Base-by-base conservation (phyloP, 768 basidiomycete species). In the Lentinula sp. region DNA sequence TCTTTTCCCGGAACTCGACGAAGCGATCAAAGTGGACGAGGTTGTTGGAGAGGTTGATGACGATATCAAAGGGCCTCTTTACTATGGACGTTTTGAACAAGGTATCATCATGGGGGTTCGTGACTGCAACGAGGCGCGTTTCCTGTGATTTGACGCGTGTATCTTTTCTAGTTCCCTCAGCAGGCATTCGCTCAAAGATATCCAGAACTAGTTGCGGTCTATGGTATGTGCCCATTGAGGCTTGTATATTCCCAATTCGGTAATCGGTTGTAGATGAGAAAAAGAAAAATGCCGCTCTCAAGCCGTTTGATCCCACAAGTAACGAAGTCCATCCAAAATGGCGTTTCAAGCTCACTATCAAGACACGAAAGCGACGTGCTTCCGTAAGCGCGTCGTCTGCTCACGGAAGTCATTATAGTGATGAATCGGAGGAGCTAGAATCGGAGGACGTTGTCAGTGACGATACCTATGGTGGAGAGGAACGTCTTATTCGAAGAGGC, bases 51-150 rank as follows among this genome's bases (percentile, higher is more conserved):
- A 89, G 68, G 78, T 80, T 62, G 57, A 48, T 3, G 63, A 64
- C 10, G 71, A 78, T 4, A 71, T 67, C 6, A 66, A 64, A 21
- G 67, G 70, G n/a, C 67, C 75, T 16, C 87, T 78, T 66, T 89
- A 85, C 68, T 91, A 80, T 71, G 88, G 84, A 46, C 79, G 82
- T 39, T 81, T 79, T 63, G 70, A 73, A 49, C 79, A 79, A 51
- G 88, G 85, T n/a, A 78, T 84, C 32, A 78, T 80, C 10, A 77
- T 81, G 65, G 84, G 80, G 74, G 89, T 87, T 61, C 60, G 78
- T 69, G 37, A 50, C 3, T 46, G n/a, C 2, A 10, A 60, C 28
- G 15, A 11, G 34, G 62, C 62, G 63, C 62, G 59, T 61, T 53
- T 60, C 49, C 50, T 61, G 10, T 4, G 43, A 15, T 61, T 57